Evolutionary conservation across 331 rosid species (phyloP), one percentile per base, ranked within the genome.

Genomic region (Cydonia oblonga): DNA sequence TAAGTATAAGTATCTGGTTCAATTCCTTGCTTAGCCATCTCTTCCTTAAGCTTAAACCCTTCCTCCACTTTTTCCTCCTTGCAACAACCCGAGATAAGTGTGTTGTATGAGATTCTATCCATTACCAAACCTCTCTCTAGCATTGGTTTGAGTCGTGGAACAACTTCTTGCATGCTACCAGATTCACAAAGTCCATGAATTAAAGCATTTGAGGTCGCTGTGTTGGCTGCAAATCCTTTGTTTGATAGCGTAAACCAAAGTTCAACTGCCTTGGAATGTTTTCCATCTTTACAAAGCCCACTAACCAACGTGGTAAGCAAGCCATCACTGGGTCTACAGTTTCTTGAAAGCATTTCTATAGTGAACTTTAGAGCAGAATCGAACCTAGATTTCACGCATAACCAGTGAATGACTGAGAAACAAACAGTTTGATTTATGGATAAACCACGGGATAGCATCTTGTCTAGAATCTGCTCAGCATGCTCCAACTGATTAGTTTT

Each of bases 51-150:
- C 80, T 68, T 73, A 76, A 87, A 81, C 63, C 84, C 90, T 63
- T 80, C 83, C 42, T 83, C 86, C 14, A 86, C 76, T 69, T 69
- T 76, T 46, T 88, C 92, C 76, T 64, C 74, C 77, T 68, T 87
- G 81, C 91, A 86, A 80, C 76, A 89, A 40, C 93, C 89, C 49
- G 78, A 79, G 67, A 91, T 89, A 72, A 91, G 90, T 28, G 89
- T 86, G 83, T 91, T 91, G 83, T 83, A 91, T 18, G 97, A 84
- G 74, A 86, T 86, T 20, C 26, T 82, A 87, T 91, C 96, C 66
- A 87, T 25, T 28, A 83, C 49, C 71, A 89, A 79, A 66, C 90
- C 93, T 80, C 81, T 86, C 70, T 82, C 83, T 33, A 81, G 72
- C 96, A 89, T 91, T 74, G 76, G 67, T 66, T 84, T 75, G 40